Base-by-base conservation (phyloP, 164 flowering plant species). In the Vitis rotundifolia region DNA sequence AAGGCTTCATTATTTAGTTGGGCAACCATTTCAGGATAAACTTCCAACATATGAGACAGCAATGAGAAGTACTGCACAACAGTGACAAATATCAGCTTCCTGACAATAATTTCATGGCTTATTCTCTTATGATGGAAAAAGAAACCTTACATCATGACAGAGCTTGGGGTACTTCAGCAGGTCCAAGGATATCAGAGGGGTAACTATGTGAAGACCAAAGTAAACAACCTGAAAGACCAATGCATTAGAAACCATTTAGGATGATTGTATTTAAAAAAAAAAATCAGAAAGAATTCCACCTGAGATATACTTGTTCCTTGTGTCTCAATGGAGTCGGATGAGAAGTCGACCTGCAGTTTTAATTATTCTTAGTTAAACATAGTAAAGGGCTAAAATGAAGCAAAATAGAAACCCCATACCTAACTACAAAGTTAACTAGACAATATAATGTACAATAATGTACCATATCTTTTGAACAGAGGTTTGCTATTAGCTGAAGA, bases 381-480 rank as follows among this genome's bases (percentile, higher is more conserved):
- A 13, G 28, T 11, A 14, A 26, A 53, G 15, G 18, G 48, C 60
- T 16, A 56, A 3, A 37, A 37, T 5, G 44, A 44, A 12, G 9
- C 1, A 19, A 59, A 64, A 9, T 31, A 31, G n/a, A 16, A 49
- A 26, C 53, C 53, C 13, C 15, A 54, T 53, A n/a, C 22, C 29
- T 57, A 18, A 31, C 44, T 37, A 37, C 44, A 37, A 37, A 37
- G 44, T 37, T 37, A 3, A 37, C 44, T 2, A 3, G 44, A 37
- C 44, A 37, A 3, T 37, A 37, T 37, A 37, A 37, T 37, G 7
- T 37, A 9, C 59, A 59, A 52, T 52, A 44, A 22, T 9, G 5
- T 83, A 95, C 99, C 88, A 95, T 74, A 85, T 95, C 98, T 72
- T 95, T 95, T 31, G 96, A 90, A 73, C 98, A 92, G 18, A 95